phyloP scores from a whole-genome alignment of 768 basidiomycete species.

The Mycena alexandri region DNA sequence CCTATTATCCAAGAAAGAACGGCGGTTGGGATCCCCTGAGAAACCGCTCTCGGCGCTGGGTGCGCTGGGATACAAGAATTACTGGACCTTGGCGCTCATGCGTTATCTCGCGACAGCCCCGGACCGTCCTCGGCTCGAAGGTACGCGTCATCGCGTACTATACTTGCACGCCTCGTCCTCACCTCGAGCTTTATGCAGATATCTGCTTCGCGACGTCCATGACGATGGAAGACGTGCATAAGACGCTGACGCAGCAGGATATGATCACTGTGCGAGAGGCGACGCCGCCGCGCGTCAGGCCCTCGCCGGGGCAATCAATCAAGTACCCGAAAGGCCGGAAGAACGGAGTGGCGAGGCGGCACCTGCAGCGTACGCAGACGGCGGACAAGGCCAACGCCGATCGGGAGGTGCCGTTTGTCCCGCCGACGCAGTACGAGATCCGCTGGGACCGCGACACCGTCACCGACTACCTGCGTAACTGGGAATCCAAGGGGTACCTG shows the following conservation, averaged over 20 bases:
- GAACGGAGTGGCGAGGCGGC: slow-evolving; percentile 73
- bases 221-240: slow-evolving; percentile 89
- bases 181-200: slow-evolving; percentile 53
- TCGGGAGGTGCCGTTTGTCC: slow-evolving; percentile 63
- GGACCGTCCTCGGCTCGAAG: slow-evolving; percentile 78
- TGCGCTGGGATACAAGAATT: slow-evolving; percentile 93
- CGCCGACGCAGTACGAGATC: slow-evolving; percentile 81
- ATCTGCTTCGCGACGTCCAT: slow-evolving; percentile 90
- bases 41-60: slow-evolving; percentile 95
- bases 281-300: slow-evolving; percentile 66
- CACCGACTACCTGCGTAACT: slow-evolving; percentile 70
- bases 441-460: slow-evolving; percentile 79
- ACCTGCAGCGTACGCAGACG: slow-evolving; percentile 71
- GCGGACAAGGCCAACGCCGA: slow-evolving; percentile 52
- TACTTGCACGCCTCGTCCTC: slow-evolving; percentile 25
- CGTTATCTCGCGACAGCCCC: slow-evolving; percentile 74
- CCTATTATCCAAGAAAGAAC: slow-evolving; percentile 95
- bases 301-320: slow-evolving; percentile 84
- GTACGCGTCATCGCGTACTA: slow-evolving; percentile 54
- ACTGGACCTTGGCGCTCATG: slow-evolving; percentile 93
- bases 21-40: slow-evolving; percentile 91
- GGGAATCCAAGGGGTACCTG: slow-evolving; percentile 85
- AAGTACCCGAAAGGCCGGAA: slow-evolving; percentile 77
- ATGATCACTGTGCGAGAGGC: slow-evolving; percentile 76
- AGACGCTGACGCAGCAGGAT: slow-evolving; percentile 76